phyloP scores from a whole-genome alignment of 345 rosid genomes.

The Psidium guajava region DNA sequence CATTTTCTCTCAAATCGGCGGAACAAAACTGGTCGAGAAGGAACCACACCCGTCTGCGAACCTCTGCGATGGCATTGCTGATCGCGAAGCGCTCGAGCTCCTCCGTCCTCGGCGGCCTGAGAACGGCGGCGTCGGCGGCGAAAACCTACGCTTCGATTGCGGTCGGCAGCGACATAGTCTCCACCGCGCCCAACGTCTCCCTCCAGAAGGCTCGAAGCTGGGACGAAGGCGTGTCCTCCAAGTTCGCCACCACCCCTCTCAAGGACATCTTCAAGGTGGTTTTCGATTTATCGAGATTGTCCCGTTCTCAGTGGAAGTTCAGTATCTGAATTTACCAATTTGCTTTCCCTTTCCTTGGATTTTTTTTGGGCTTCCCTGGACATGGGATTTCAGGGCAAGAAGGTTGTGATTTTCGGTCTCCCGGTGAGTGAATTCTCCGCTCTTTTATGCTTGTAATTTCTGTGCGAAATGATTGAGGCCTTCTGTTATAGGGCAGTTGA shows the following conservation, averaged over 20 bases:
- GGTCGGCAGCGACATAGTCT: constrained; percentile 51
- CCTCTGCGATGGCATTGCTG: constrained; percentile 39
- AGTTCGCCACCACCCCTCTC: constrained; percentile 61
- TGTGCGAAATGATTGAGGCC: not conserved
- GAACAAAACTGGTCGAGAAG: too few species aligned
- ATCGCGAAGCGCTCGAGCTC: constrained; percentile 31
- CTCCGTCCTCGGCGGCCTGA: constrained; percentile 16
- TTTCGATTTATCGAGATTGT: not conserved
- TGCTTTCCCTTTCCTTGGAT: not conserved
- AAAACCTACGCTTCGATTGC: constrained; percentile 54
- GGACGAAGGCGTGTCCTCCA: constrained; percentile 86
- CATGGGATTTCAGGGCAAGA: constrained; percentile 59
- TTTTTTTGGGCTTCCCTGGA: not conserved
- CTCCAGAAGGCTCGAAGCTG: constrained; percentile 86
- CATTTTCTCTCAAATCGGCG: too few species aligned
- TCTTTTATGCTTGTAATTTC: not conserved
- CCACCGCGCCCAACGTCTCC: constrained; percentile 54
- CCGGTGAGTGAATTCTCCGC: constrained; percentile 41
- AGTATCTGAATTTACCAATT: not conserved
- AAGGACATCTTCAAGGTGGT: constrained; percentile 64
- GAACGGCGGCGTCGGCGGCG: constrained; percentile 11
- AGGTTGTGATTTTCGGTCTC: constrained; percentile 86
- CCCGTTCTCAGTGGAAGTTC: not conserved
- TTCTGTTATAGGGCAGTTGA: not conserved
- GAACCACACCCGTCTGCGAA: not conserved